Base-by-base conservation (phyloP, 1,139 yeast species). In the Zygotorulaspora mrakii region DNA sequence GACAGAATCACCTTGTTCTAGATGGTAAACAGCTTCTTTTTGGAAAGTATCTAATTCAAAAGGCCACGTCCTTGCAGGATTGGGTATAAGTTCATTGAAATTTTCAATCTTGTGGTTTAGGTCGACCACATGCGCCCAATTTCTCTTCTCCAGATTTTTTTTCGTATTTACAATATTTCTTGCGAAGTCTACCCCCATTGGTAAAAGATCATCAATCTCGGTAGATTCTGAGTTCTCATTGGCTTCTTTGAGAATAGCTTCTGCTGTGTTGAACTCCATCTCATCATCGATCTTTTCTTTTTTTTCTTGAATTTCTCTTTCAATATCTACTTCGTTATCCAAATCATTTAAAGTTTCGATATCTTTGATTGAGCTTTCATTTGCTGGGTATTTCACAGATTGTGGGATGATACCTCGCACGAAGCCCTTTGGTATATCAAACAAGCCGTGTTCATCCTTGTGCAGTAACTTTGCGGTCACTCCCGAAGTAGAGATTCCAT, bases 121-220 rank as follows among this genome's bases (percentile, higher is more conserved):
- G 55, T 91, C 96, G 13, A 91, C 96, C 35, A 86, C 78, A 65
- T 91, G 98, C 0, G 99, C 98, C 97, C 97, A 91, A 42, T 81
- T 77, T 46, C 75, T 77, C 45, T 76, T 77, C 31, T 59, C 59
- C 17, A 63, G 62, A 23, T 63, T 53, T 17, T 64, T 66, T 18
- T 62, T 56, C 2, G 62, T 59, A 35, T 64, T 61, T 14, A 59
- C 50, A 21, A 66, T 40, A 39, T 65, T 50, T 55, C 77, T 57
- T 38, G 74, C 73, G 61, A 76, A 68, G 35, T 70, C 61, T 42
- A 72, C 62, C 46, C 82, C 84, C 36, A 77, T 67, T 0, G 96
- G 94, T n/a, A 88, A 72, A 11, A 88, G 66, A 2, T 79, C 83
- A 55, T 86, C 95, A 29, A 89, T 77, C 38, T 79, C 86, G 2